These are phyloP conservation scores for Scedosporium aurantiacum DNA, from an alignment of 2,329 filamentous ascomycete genomes.

Conservation along the genomic window DNA sequence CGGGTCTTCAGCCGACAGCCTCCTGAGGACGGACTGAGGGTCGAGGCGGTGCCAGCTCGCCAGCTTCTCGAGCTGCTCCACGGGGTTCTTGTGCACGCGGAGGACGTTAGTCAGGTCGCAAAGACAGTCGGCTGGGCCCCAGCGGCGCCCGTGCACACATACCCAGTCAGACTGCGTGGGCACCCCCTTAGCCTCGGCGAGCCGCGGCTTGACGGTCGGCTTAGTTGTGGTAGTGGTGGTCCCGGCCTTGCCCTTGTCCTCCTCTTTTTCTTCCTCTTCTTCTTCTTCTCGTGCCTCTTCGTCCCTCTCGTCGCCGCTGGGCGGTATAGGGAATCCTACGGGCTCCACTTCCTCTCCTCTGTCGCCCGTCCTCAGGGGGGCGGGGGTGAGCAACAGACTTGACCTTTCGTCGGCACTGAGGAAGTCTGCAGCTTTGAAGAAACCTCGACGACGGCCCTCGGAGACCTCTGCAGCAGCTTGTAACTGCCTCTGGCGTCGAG, in stretches of 20 bases:
- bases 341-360: not conserved
- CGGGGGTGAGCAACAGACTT: slow-evolving; percentile 82
- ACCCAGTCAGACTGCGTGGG: slow-evolving; percentile 88
- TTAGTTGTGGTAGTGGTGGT: not conserved
- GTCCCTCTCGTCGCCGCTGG: not conserved
- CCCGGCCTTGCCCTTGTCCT: too few species aligned
- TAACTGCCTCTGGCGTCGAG: not conserved
- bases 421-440: slow-evolving; percentile 74
- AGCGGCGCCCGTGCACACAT: slow-evolving; percentile 53
- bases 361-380: slow-evolving; percentile 26
- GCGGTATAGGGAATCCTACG: not conserved
- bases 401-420: slow-evolving; percentile 72
- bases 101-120: slow-evolving; percentile 46
- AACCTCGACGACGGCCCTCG: slow-evolving; percentile 16
- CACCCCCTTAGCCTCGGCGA: slow-evolving; percentile 72
- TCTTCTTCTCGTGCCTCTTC: not conserved
- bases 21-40: slow-evolving; percentile 26
- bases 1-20: slow-evolving; percentile 19
- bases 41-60: slow-evolving; percentile 54
- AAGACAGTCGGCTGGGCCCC: slow-evolving; percentile 39
- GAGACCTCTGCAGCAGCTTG: not conserved
- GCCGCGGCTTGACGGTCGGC: slow-evolving; percentile 19
- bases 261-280: not conserved
- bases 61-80: slow-evolving; percentile 58
- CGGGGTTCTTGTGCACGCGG: slow-evolving; percentile 51